Base-by-base conservation (phyloP, 345 rosid species). In the Hirschfeldia incana region DNA sequence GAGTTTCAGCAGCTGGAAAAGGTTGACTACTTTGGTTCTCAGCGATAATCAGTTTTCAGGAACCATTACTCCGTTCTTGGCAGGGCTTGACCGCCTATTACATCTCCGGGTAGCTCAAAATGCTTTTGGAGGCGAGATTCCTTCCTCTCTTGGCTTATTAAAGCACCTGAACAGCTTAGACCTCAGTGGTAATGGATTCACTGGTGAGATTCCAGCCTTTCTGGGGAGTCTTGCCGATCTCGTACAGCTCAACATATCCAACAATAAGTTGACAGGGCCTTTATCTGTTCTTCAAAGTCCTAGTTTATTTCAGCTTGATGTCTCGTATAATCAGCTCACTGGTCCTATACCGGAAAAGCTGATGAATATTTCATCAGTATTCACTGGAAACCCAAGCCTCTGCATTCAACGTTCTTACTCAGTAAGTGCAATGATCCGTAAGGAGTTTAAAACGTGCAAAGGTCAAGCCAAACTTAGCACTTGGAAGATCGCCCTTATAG, bases 251-350 rank as follows among this genome's bases (percentile, higher is more conserved):
- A 92, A 93, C 74, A 51, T 91, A 67, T 90, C 98, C 37, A 53
- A 75, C 83, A 93, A 93, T 80, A 90, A 85, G 79, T 86, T 93
- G 70, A 85, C 87, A 5, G 98, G 98, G 49, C 70, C 81, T 67
- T 62, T 94, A 78, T 81, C 77, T 0, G 75, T 82, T 69, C 88
- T 94, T 9, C 77, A 63, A 68, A 29, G 77, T 51, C 85, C 84
- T 39, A 42, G 9, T 1, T 79, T 88, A 0, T 79, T 90, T 5
- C 84, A 74, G 62, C 26, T 90, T 72, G 88, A 91, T 57, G 69
- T 92, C 60, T 92, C 96, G 0, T 8, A 81, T 77, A 94, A 94
- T 86, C 80, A 42, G 44, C 82, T 94, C 84, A 75, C 81, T 0
- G 96, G 98, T 82, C 86, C 92, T 8, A 81, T 88, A 77, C 96